These are phyloP conservation scores for Lecanicillium sp. DNA, from an alignment of 2,329 filamentous ascomycete species.

Conservation along the genomic window DNA sequence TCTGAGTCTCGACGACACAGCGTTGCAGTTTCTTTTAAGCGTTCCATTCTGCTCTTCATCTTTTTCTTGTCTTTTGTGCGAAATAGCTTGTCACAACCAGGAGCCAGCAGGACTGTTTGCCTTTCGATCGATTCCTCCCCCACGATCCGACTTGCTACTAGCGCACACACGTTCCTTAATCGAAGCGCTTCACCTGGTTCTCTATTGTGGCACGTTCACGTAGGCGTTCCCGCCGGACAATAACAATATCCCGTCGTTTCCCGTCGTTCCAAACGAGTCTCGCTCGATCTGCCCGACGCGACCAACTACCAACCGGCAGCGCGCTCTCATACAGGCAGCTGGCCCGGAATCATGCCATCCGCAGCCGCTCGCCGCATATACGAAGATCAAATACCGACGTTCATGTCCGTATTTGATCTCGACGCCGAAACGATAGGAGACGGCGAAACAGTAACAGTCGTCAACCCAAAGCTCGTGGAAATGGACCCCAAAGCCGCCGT, in stretches of 20 bases:
- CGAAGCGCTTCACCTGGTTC: too few relatives aligned
- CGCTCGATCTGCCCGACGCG: conserved; percentile 1
- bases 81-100: conserved; percentile 11
- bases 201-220: not conserved
- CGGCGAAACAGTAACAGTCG: conserved; percentile 43
- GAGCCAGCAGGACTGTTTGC: conserved; percentile 8
- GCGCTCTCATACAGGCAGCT: not conserved
- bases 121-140: not conserved
- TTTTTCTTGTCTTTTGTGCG: conserved; percentile 12
- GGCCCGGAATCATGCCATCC: conserved; percentile 46
- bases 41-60: conserved; percentile 8
- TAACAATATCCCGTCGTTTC: too few relatives aligned
- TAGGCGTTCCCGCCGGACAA: too few relatives aligned
- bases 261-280: too few relatives aligned
- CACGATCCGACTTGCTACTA: conserved; percentile 5
- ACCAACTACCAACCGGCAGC: not conserved
- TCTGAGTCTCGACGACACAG: conserved; percentile 8
- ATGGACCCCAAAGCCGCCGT: conserved; percentile 32
- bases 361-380: conserved; percentile 52
- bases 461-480: conserved; percentile 44
- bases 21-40: not conserved
- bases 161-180: conserved; percentile 1
- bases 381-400: conserved; percentile 65
- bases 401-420: conserved; percentile 68
- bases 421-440: conserved; percentile 48